These are phyloP conservation scores for Vanderwaltozyma yarrowii DNA, from an alignment of 805 yeast species.

Conservation along the genomic window DNA sequence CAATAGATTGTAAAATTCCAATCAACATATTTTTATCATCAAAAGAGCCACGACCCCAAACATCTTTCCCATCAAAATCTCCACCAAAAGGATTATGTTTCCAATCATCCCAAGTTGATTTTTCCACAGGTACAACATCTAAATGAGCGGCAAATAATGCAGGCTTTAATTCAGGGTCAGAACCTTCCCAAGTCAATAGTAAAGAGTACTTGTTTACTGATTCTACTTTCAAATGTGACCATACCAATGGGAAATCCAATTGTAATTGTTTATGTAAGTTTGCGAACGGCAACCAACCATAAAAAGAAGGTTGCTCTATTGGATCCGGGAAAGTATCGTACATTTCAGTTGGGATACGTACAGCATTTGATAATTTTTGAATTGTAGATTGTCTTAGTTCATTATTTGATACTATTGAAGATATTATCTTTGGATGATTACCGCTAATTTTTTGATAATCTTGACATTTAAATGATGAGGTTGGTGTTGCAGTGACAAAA, in stretches of 20 bases:
- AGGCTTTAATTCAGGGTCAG: slow-evolving; percentile 45
- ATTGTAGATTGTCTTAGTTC: slow-evolving; percentile 26
- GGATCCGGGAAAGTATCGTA: slow-evolving; percentile 40
- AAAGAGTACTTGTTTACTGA: slow-evolving; percentile 56
- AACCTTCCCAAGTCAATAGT: slow-evolving; percentile 56
- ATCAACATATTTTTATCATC: slow-evolving; percentile 68
- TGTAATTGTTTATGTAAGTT: slow-evolving; percentile 45
- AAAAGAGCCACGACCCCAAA: slow-evolving; percentile 71
- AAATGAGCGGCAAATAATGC: slow-evolving; percentile 68
- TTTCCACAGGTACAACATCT: slow-evolving; percentile 77
- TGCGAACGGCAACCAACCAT: slow-evolving; percentile 36
- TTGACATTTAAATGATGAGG: background rate
- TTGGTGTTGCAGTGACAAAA: background rate
- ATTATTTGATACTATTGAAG: background rate
- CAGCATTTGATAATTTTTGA: slow-evolving; percentile 43
- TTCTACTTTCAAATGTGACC: slow-evolving; percentile 37
- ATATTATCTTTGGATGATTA: background rate
- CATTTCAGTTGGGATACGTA: slow-evolving; percentile 54
- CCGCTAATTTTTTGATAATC: slow-evolving; percentile 1
- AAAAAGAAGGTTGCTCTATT: slow-evolving; percentile 12
- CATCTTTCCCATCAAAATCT: slow-evolving; percentile 47
- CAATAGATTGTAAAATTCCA: slow-evolving; percentile 59
- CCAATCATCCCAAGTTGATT: slow-evolving; percentile 51
- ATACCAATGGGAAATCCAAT: slow-evolving; percentile 48
- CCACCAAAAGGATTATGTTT: slow-evolving; percentile 56